A percentile compares a stretch with the other conserved stretches of the same genome.
Evolutionary conservation across 805 yeast species (phyloP).

Genomic region (Ogataea pini): DNA sequence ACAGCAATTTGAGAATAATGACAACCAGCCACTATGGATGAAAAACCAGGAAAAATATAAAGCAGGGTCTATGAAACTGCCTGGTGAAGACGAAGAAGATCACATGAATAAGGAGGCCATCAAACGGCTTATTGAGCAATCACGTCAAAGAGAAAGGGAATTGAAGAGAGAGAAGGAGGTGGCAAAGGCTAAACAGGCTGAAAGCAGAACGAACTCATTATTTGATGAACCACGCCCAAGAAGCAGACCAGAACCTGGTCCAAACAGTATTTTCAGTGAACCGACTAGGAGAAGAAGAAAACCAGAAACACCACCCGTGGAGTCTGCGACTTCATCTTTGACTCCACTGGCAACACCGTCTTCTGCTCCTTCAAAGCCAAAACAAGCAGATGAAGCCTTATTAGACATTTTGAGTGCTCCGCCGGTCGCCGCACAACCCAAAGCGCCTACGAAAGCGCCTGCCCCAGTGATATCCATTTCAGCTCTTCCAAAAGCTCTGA

Average conservation of each 20-base stretch:
- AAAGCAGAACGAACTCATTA: constrained; percentile 8
- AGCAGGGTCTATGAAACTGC: constrained; percentile 36
- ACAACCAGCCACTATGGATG: constrained; percentile 74
- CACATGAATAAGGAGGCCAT: constrained; percentile 43
- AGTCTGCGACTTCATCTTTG: not conserved
- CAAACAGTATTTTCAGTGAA: constrained; percentile 13
- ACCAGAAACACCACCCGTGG: constrained; percentile 25
- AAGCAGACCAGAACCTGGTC: constrained; percentile 1
- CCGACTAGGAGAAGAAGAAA: constrained; percentile 24
- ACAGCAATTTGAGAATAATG: constrained; percentile 31
- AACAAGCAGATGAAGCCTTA: constrained; percentile 25
- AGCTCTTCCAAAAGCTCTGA: constrained; percentile 12
- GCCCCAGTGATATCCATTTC: constrained; percentile 4
- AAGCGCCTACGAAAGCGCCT: constrained; percentile 14
- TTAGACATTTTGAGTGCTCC: constrained; percentile 34
- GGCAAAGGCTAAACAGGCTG: constrained; percentile 11
- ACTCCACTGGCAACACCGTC: not conserved
- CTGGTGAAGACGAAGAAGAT: constrained; percentile 40
- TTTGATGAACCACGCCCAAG: constrained; percentile 21
- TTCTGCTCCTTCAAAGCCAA: constrained; percentile 9
- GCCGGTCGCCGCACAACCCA: constrained; percentile 17
- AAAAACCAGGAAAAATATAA: constrained; percentile 52
- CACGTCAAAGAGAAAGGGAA: constrained; percentile 40
- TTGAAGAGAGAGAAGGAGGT: constrained; percentile 22
- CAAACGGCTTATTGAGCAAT: constrained; percentile 39